Base-by-base conservation (phyloP, 2,329 filamentous ascomycete species). In the Sporothrix inflata region DNA sequence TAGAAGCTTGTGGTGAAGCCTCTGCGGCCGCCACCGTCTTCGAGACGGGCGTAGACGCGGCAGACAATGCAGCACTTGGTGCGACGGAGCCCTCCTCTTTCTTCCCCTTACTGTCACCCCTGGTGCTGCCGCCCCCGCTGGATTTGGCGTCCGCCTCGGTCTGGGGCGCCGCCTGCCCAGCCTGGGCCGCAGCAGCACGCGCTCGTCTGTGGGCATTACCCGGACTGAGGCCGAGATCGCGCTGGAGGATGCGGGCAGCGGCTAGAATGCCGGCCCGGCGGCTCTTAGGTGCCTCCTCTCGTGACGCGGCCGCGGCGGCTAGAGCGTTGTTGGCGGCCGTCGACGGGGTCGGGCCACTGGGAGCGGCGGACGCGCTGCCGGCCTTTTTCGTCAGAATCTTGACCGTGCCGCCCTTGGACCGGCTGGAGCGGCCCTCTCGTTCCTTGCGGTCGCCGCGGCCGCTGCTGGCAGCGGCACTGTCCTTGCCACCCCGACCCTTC, bases 161-260 rank as follows among this genome's bases (percentile, higher is more conserved):
- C 55, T 85, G 83, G 12, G 83, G 80, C 24, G 89, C 87, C 1
- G 85, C 84, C 79, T 89, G 89, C 14, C 86, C 85, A 67, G 86
- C 67, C 3, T 30, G 24, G 0, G 42, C 70, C 38, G 60, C 60
- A 30, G 74, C 74, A 1, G 74, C 75, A 4, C 88, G 85, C 19
- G 87, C 87, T 77, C 87, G 86, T 72, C 89, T 84, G 78, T 90
- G 87, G 16, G 89, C 87, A 76, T 87, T 88, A 49, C 88, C 88
- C 12, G 88, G 87, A 73, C 87, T 90, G 0, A 92, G 84, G 24
- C 89, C 89, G 21, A 91, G 83, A 74, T 92, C 90, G 45, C 90
- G 86, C 78, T 91, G 89, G 21, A 92, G 77, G 70, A 92, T 88
- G 19, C 89, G 85, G 12, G 89, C 89, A 12, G 90, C 89, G 9